These are phyloP conservation scores for Tetracladium maxilliforme DNA, from an alignment of 2,329 filamentous ascomycete species.

Conservation along the genomic window DNA sequence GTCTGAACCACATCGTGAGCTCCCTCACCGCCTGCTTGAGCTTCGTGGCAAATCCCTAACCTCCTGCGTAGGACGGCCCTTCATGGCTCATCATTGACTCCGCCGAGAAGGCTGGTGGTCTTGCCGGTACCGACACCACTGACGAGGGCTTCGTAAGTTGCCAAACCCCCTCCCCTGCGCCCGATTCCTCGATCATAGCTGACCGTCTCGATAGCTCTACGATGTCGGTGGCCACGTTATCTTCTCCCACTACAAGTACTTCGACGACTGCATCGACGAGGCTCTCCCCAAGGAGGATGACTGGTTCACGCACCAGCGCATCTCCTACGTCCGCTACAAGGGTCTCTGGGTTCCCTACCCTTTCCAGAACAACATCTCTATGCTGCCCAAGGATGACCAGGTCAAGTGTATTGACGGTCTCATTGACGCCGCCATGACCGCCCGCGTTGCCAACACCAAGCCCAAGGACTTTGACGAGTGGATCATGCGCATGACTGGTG, in stretches of 20 bases:
- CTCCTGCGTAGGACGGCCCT: conserved; percentile 54
- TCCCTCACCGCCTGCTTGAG: conserved; percentile 1
- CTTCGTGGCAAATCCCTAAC: background rate
- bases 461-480: conserved; percentile 97
- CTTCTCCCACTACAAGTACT: conserved; percentile 99
- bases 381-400: conserved; percentile 95
- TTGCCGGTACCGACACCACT: conserved; percentile 89
- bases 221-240: conserved; percentile 97
- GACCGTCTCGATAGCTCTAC: conserved; percentile 56
- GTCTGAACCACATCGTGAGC: conserved; percentile 80
- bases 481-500: conserved; percentile 86
- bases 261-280: conserved; percentile 97
- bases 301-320: conserved; percentile 96
- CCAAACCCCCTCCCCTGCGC: conserved; percentile 4
- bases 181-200: conserved; percentile 9
- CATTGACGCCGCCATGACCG: conserved; percentile 85
- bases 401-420: conserved; percentile 87
- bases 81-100: conserved; percentile 96
- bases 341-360: conserved; percentile 94
- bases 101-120: conserved; percentile 82
- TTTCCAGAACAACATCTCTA: conserved; percentile 99
- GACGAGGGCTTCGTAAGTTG: conserved; percentile 89
- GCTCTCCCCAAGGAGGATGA: conserved; percentile 85
- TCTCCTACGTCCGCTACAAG: conserved; percentile 98
- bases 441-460: conserved; percentile 77